Conservation (phyloP, 2,329 filamentous ascomycete species). For the Periconia digitata region DNA sequence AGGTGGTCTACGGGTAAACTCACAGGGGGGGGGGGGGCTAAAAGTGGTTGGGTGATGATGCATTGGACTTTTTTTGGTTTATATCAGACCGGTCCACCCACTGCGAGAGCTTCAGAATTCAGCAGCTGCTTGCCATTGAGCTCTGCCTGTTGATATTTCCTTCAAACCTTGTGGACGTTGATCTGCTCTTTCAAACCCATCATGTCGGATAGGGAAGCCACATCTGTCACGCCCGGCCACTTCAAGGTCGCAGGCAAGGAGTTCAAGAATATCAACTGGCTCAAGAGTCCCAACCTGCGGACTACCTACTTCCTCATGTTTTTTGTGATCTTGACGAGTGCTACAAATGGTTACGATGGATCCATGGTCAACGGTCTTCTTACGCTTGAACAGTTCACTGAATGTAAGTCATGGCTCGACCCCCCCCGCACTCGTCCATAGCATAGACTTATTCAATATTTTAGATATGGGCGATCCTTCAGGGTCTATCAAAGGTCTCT, state of each 20-base stretch:
- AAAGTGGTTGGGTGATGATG: neutral
- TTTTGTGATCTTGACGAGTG: conserved; percentile 21
- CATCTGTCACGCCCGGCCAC: conserved; percentile 14
- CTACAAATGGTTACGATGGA: conserved; percentile 21
- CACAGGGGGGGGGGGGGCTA: neutral
- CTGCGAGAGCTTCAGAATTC: neutral
- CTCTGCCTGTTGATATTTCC: too few relatives aligned
- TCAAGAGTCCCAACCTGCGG: conserved; percentile 14
- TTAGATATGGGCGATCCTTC: conserved; percentile 24
- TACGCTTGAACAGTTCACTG: conserved; percentile 22
- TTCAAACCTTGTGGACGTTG: too few relatives aligned
- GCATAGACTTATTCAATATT: neutral
- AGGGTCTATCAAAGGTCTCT: conserved; percentile 30
- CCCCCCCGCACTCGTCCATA: too few relatives aligned
- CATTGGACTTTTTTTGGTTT: neutral
- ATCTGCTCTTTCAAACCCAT: too few relatives aligned
- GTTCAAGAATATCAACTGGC: conserved; percentile 20
- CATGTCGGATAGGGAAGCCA: too few relatives aligned
- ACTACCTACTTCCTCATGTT: conserved; percentile 20
- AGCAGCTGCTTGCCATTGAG: neutral
- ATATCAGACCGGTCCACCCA: neutral
- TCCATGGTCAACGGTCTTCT: conserved; percentile 30
- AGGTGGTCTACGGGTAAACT: neutral
- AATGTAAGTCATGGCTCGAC: conserved; percentile 12
- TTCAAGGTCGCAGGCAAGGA: conserved; percentile 19